Evolutionary conservation across 495 filamentous ascomycete genomes (phyloP).

Genomic region (Sphaerosporella brunnea): DNA sequence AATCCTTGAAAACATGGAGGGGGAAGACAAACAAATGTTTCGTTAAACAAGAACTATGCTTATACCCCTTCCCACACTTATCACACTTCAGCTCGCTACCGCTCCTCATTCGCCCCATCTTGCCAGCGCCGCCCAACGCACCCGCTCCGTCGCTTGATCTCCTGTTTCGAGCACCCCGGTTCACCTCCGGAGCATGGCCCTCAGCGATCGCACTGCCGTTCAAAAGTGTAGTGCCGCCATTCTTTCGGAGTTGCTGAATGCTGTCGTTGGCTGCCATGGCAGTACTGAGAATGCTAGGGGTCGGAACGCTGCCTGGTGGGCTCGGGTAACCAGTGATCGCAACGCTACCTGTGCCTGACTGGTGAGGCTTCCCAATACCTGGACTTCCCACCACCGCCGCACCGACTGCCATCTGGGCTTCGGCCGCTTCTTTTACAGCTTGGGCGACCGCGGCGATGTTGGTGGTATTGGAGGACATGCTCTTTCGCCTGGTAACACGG

Average conservation of each 20-base stretch:
- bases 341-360: not conserved
- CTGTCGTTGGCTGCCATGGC: constrained; percentile 26
- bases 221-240: constrained; percentile 28
- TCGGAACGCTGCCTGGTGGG: constrained; percentile 23
- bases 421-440: constrained; percentile 46
- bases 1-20: constrained; percentile 20
- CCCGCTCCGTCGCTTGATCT: constrained; percentile 47
- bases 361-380: constrained; percentile 10
- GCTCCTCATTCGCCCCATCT: constrained; percentile 39
- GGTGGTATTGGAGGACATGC: constrained; percentile 55
- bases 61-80: constrained; percentile 98
- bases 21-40: constrained; percentile 97
- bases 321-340: constrained; percentile 21
- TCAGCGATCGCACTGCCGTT: constrained; percentile 44
- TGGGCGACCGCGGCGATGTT: constrained; percentile 62
- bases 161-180: constrained; percentile 39
- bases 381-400: constrained; percentile 10
- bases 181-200: constrained; percentile 32
- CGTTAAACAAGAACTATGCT: constrained; percentile 99
- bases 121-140: constrained; percentile 75
- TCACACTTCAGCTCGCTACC: constrained; percentile 83
- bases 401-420: constrained; percentile 7
- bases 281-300: constrained; percentile 10
- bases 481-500: constrained; percentile 84
- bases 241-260: constrained; percentile 30